Base-by-base conservation (phyloP, 2,329 filamentous ascomycete genomes). In the Arthroderma uncinatum region DNA sequence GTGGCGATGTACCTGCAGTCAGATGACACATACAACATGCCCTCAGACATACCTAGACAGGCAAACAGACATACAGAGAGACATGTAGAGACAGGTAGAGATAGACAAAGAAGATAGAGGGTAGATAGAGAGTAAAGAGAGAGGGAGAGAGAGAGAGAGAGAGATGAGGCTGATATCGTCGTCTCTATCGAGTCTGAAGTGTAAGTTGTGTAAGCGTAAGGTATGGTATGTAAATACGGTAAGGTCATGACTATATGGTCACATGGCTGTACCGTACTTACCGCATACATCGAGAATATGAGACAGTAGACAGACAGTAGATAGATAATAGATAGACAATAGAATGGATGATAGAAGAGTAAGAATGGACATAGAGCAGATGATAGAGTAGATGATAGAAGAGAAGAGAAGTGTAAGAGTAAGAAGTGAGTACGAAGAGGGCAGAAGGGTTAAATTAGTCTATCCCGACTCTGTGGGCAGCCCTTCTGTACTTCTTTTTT, bases 401-500 rank as follows among this genome's bases (percentile, higher is more conserved):
- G 4, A 36, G 14, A 33, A 9, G 9, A 14, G 2, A 52, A 25
- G 10, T 4, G 14, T 19, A 52, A 19, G 16, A 19, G 36, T 25
- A 36, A 54, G 14, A 30, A 33, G 23, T 1, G 2, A 50, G 44
- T 16, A 28, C 19, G 23, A 50, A 50, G 16, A 50, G 34, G 28
- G 36, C 28, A 21, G 12, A 25, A 44, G 33, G 33, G 48, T 50
- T 50, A 50, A 50, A 50, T 50, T 50, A 50, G 44, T 19, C 44
- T 50, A 50, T 50, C 44, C 44, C 44, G 44, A 50, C 25, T 33
- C n/a, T 50, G 44, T 50, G 44, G 44, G 16, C 44, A 50, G 44
- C 25, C 44, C 44, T 30, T 48, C 28, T 48, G 5, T 7, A 12
- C 10, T 47, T 47, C 21, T 47, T 50, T 50, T 30, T 4, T 33